Conservation (phyloP, 208 protist genomes). For the Zelonia costaricensis region DNA sequence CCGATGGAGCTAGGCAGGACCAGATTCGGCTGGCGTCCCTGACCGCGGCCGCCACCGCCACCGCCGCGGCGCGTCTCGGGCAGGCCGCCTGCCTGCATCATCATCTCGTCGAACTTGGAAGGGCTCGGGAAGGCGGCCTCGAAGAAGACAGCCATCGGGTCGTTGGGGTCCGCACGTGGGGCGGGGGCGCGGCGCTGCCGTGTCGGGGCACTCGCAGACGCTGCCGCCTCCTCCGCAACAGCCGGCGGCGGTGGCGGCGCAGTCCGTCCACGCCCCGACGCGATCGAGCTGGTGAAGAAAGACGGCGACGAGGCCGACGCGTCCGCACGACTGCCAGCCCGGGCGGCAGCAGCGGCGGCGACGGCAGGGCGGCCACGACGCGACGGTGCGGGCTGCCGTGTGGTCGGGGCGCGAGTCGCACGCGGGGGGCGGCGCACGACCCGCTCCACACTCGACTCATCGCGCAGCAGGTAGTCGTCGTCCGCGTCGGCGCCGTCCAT, state of each 20-base stretch:
- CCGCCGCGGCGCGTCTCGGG: constrained; percentile 36
- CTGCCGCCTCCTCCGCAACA: constrained; percentile 1
- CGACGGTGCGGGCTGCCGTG: constrained; percentile 8
- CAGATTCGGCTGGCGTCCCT: constrained; percentile 54
- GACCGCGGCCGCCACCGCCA: constrained; percentile 27
- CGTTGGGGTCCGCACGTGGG: constrained; percentile 36
- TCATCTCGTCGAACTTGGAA: constrained; percentile 89
- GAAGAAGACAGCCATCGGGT: constrained; percentile 89
- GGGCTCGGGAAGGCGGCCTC: constrained; percentile 82
- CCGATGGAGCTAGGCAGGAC: constrained; percentile 72
- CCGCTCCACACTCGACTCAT: constrained; percentile 32
- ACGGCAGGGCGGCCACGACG: neutral
- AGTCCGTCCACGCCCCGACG: neutral
- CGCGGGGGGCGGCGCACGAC: constrained; percentile 36
- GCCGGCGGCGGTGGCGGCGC: neutral
- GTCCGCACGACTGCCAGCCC: neutral
- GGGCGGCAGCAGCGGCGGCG: neutral
- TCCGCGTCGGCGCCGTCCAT: too few relatives aligned
- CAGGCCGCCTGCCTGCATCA: constrained; percentile 74
- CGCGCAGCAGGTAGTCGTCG: constrained; percentile 29
- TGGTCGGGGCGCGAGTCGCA: constrained; percentile 27
- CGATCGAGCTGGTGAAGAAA: neutral
- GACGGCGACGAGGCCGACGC: neutral
- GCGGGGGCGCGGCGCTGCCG: constrained; percentile 14
- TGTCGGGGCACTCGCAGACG: neutral